These are phyloP conservation scores for Diaporthe batatas DNA, from an alignment of 2,329 filamentous ascomycete genomes.

Conservation along the genomic window DNA sequence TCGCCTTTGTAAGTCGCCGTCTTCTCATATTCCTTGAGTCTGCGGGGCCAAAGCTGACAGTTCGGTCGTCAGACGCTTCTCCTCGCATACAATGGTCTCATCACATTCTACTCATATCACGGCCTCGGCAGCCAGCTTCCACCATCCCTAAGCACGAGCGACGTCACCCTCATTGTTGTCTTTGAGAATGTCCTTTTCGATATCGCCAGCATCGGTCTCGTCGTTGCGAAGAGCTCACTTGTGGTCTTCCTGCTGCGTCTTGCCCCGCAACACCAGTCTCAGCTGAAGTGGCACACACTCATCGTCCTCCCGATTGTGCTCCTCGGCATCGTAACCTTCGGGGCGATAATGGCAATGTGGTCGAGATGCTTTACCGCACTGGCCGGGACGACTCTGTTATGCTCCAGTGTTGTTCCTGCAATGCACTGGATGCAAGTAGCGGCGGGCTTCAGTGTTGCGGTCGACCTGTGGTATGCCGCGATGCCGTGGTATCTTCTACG, in stretches of 20 bases:
- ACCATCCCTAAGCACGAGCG: slow-evolving; percentile 34
- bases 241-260: slow-evolving; percentile 42
- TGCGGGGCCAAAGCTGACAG: background rate
- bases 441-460: slow-evolving; percentile 35
- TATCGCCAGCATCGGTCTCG: slow-evolving; percentile 38
- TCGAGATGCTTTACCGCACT: slow-evolving; percentile 39
- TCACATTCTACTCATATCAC: slow-evolving; percentile 41
- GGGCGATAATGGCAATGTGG: slow-evolving; percentile 43
- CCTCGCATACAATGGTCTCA: slow-evolving; percentile 42
- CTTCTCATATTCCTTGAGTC: background rate
- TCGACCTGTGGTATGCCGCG: slow-evolving; percentile 40
- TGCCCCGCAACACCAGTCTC: slow-evolving; percentile 39
- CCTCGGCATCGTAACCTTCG: slow-evolving; percentile 42
- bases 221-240: slow-evolving; percentile 40
- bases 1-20: slow-evolving; percentile 38
- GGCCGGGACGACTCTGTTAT: slow-evolving; percentile 28
- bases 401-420: slow-evolving; percentile 34
- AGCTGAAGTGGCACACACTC: slow-evolving; percentile 33
- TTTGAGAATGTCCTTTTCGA: slow-evolving; percentile 42
- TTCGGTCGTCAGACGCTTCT: slow-evolving; percentile 35
- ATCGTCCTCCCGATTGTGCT: slow-evolving; percentile 41
- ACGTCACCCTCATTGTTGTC: slow-evolving; percentile 36
- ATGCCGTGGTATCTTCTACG: slow-evolving; percentile 41
- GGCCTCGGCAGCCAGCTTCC: slow-evolving; percentile 41
- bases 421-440: slow-evolving; percentile 42